Evolutionary conservation across 2,329 filamentous ascomycete species (phyloP).

Genomic region (Fusarium keratoplasticum): DNA sequence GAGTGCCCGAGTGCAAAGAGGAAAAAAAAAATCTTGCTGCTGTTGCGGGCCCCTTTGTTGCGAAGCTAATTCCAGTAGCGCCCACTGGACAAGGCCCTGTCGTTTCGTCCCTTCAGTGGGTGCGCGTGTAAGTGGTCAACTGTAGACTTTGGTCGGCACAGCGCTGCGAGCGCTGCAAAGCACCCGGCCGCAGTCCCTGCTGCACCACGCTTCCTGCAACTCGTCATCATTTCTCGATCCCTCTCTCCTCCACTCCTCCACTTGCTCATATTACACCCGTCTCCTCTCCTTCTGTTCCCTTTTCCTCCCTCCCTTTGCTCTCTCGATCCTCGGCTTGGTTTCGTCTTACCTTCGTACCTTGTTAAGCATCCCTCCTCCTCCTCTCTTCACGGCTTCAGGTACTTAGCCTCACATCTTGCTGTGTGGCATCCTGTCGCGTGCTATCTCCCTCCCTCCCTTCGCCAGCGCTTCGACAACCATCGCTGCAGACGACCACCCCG

Average conservation of each 20-base stretch:
- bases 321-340: slow-evolving; percentile 39
- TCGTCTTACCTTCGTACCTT: slow-evolving; percentile 34
- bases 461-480: slow-evolving; percentile 39
- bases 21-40: slow-evolving; percentile 29
- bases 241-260: slow-evolving; percentile 41
- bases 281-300: slow-evolving; percentile 36
- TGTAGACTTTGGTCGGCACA: slow-evolving; percentile 32
- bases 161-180: slow-evolving; percentile 5
- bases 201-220: slow-evolving; percentile 42
- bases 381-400: slow-evolving; percentile 24
- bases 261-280: slow-evolving; percentile 40
- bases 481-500: slow-evolving; percentile 36
- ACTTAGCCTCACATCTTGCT: slow-evolving; percentile 23
- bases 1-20: neutral
- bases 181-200: slow-evolving; percentile 28
- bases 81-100: slow-evolving; percentile 29
- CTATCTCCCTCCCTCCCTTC: slow-evolving; percentile 25
- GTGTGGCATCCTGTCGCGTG: slow-evolving; percentile 45
- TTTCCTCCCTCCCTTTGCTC: slow-evolving; percentile 24
- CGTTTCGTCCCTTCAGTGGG: slow-evolving; percentile 25
- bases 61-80: slow-evolving; percentile 33
- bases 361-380: slow-evolving; percentile 29
- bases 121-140: slow-evolving; percentile 25
- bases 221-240: slow-evolving; percentile 45
- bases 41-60: slow-evolving; percentile 21